Evolutionary conservation across 2,329 filamentous ascomycete species (phyloP).

Genomic region (Trichoderma polysporum): DNA sequence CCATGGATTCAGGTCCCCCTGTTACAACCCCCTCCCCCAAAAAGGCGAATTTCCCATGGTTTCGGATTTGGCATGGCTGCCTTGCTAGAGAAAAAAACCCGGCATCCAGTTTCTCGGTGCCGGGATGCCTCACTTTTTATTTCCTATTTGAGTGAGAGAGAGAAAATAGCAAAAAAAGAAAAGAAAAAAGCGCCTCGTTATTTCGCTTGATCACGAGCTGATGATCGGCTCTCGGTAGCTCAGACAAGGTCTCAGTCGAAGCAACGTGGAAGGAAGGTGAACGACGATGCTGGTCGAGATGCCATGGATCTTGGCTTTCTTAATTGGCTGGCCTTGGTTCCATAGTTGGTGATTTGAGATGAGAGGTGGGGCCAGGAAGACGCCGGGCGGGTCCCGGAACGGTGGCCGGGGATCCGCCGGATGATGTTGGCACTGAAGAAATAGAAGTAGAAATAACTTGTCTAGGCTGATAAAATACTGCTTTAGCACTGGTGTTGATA

Average conservation of each 20-base stretch:
- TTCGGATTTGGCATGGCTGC: conserved; percentile 16
- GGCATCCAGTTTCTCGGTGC: conserved; percentile 7
- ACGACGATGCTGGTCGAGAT: background rate
- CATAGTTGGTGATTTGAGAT: background rate
- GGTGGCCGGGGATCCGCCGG: conserved; percentile 5
- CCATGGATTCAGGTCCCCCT: background rate
- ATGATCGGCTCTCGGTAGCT: background rate
- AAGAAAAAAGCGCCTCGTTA: background rate
- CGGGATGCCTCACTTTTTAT: background rate
- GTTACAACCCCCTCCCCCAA: too few species aligned
- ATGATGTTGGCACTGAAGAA: background rate
- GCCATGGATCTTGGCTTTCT: background rate
- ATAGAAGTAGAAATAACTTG: background rate
- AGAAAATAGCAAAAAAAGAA: background rate
- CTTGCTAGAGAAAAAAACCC: background rate
- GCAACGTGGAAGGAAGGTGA: background rate
- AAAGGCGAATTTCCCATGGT: conserved; percentile 10
- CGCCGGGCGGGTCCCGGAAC: conserved; percentile 7
- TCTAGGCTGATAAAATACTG: too few species aligned
- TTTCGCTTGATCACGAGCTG: conserved; percentile 11
- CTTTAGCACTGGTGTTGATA: too few species aligned
- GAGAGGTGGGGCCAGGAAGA: background rate
- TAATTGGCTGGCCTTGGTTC: background rate
- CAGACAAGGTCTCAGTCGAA: background rate
- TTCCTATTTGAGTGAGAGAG: background rate